Evolutionary conservation across 163 green algal genomes (phyloP).

Genomic region (Prototheca cutis): DNA sequence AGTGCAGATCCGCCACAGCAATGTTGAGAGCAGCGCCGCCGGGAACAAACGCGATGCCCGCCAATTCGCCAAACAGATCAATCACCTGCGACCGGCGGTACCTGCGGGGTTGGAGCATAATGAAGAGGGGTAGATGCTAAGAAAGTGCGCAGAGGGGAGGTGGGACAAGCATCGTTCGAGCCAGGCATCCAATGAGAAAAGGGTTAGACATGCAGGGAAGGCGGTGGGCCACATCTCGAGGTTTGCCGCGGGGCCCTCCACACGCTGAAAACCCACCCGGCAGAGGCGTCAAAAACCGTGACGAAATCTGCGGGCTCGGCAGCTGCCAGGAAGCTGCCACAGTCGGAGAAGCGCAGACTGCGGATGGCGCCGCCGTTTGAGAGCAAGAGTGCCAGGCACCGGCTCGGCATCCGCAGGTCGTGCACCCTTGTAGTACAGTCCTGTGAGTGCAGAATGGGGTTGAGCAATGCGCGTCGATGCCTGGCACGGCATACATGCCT

Average conservation of each 20-base stretch:
- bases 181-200: no score
- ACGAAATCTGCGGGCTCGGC: slow-evolving; percentile 89
- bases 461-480: not conserved
- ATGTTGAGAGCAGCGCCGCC: slow-evolving; percentile 60
- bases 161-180: no score
- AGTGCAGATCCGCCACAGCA: slow-evolving; percentile 61
- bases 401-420: slow-evolving; percentile 56
- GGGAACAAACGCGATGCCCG: slow-evolving; percentile 69
- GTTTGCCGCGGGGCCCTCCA: no score
- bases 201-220: no score
- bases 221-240: no score
- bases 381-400: slow-evolving; percentile 38
- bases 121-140: not conserved
- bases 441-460: slow-evolving; percentile 6
- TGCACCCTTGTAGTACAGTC: slow-evolving; percentile 69
- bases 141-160: not conserved
- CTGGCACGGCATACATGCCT: no score
- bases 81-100: slow-evolving; percentile 43
- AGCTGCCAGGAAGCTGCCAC: slow-evolving; percentile 64
- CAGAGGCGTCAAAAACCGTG: slow-evolving; percentile 67
- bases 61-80: slow-evolving; percentile 91
- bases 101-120: not conserved
- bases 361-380: slow-evolving; percentile 57
- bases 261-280: slow-evolving; percentile 29
- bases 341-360: slow-evolving; percentile 57